These are phyloP conservation scores for Bothriochloa decipiens DNA, from an alignment of 176 grass and related monocot genomes.

Conservation along the genomic window DNA sequence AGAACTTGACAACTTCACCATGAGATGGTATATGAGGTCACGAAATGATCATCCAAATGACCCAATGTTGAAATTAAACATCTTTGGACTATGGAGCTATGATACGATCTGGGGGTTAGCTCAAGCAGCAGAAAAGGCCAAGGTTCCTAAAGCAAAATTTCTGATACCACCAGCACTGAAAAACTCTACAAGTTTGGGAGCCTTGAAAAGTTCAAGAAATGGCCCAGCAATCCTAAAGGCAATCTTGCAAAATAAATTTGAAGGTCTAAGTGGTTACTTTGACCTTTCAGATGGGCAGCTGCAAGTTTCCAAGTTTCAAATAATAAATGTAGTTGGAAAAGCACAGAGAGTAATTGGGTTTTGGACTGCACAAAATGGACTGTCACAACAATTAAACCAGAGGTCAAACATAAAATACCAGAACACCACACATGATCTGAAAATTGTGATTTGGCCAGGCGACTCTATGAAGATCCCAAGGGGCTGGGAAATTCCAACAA, in stretches of 20 bases:
- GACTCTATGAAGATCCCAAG: constrained; percentile 30
- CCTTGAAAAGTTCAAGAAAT: constrained; percentile 12
- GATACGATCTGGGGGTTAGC: constrained; percentile 60
- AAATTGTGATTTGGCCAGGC: constrained; percentile 44
- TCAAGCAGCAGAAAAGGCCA: constrained; percentile 39
- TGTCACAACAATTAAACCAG: constrained; percentile 30
- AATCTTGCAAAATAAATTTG: constrained; percentile 47
- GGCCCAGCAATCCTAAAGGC: constrained; percentile 48
- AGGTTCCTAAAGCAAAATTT: neutral
- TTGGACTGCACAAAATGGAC: constrained; percentile 43
- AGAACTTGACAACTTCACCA: constrained; percentile 47
- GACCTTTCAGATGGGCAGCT: constrained; percentile 54
- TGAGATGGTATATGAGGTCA: constrained; percentile 56
- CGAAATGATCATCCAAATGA: constrained; percentile 49
- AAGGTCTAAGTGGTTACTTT: constrained; percentile 58
- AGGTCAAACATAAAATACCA: neutral
- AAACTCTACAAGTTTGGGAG: constrained; percentile 28
- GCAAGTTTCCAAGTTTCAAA: constrained; percentile 44
- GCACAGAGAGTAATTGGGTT: constrained; percentile 39
- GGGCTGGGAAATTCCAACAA: constrained; percentile 45
- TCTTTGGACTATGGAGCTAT: constrained; percentile 52
- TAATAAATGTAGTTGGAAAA: constrained; percentile 61
- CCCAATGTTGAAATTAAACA: constrained; percentile 36
- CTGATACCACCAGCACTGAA: neutral
- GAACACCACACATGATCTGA: constrained; percentile 4